These are phyloP conservation scores for Yarrowia osloensis DNA, from an alignment of 805 yeast species.

Conservation along the genomic window DNA sequence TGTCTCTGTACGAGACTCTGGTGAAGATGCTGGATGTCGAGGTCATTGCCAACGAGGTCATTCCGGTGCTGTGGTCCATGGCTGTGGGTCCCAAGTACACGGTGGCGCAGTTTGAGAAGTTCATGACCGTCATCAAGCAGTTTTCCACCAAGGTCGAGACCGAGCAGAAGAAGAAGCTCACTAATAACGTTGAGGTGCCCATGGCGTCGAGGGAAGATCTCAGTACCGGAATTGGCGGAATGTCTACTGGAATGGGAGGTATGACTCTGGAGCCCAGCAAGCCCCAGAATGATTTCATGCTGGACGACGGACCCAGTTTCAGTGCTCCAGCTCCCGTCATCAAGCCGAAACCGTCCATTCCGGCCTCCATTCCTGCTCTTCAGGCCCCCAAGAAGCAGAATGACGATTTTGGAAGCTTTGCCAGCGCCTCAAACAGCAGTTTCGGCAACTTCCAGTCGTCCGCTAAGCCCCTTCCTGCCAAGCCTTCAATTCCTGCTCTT, in stretches of 20 bases:
- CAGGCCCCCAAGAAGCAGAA: constrained; percentile 10
- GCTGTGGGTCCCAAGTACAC: constrained; percentile 51
- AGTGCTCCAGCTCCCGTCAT: background rate
- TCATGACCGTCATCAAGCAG: constrained; percentile 46
- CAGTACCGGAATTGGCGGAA: background rate
- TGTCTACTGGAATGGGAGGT: background rate
- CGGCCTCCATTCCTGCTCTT: constrained; percentile 1
- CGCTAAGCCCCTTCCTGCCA: constrained; percentile 2
- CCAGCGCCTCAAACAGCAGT: background rate
- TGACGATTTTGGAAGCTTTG: constrained; percentile 12
- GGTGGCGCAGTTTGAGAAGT: constrained; percentile 47
- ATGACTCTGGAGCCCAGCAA: background rate
- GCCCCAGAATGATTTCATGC: background rate
- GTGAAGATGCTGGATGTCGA: constrained; percentile 51
- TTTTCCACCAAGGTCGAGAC: constrained; percentile 51
- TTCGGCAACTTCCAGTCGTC: background rate
- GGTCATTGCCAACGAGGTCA: constrained; percentile 52
- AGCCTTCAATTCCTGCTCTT: background rate
- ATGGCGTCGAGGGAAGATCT: background rate
- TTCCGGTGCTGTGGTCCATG: constrained; percentile 56
- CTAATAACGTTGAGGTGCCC: constrained; percentile 12
- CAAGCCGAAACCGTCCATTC: background rate
- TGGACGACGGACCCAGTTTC: constrained; percentile 1
- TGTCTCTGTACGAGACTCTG: constrained; percentile 47
- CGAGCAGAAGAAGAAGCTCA: constrained; percentile 46